Evolutionary conservation across 257 asterid species (phyloP).

Genomic region (Cruciata laevipes): DNA sequence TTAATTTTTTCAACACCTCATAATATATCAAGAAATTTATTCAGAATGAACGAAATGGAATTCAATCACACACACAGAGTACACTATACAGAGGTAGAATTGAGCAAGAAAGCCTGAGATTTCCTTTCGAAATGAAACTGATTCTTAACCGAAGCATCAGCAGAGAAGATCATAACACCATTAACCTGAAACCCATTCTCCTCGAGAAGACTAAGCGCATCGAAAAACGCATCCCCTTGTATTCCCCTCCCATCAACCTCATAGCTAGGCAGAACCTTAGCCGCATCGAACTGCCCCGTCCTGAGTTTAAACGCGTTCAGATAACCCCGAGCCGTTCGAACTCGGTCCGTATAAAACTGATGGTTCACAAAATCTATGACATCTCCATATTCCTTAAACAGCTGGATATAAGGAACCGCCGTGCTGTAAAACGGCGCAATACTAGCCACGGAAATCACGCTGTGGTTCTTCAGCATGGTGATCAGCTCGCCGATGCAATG

Average conservation of each 20-base stretch:
- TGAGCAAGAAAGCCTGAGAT: conserved; percentile 52
- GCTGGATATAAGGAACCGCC: conserved; percentile 35
- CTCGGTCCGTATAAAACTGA: conserved; percentile 61
- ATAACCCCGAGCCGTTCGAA: conserved; percentile 33
- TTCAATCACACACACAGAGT: neutral
- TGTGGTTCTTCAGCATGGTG: conserved; percentile 44
- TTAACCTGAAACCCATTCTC: conserved; percentile 36
- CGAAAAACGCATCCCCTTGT: conserved; percentile 60
- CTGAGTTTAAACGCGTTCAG: conserved; percentile 38
- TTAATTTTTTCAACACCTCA: no score
- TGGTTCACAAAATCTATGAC: conserved; percentile 57
- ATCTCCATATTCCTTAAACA: conserved; percentile 27
- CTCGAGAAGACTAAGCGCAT: conserved; percentile 40
- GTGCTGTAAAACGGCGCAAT: conserved; percentile 59
- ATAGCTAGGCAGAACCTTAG: conserved; percentile 55
- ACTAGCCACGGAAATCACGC: conserved; percentile 47
- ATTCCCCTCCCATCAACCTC: conserved; percentile 77
- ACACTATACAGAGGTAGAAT: conserved; percentile 25
- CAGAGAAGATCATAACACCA: conserved; percentile 70
- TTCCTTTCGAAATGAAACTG: conserved; percentile 44
- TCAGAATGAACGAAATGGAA: neutral
- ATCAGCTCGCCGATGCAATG: conserved; percentile 65
- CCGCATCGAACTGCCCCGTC: conserved; percentile 30
- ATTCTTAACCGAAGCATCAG: conserved; percentile 56
- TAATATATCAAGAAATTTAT: neutral